phyloP scores from a whole-genome alignment of 345 rosid species.

The Hibiscus tridactylites region DNA sequence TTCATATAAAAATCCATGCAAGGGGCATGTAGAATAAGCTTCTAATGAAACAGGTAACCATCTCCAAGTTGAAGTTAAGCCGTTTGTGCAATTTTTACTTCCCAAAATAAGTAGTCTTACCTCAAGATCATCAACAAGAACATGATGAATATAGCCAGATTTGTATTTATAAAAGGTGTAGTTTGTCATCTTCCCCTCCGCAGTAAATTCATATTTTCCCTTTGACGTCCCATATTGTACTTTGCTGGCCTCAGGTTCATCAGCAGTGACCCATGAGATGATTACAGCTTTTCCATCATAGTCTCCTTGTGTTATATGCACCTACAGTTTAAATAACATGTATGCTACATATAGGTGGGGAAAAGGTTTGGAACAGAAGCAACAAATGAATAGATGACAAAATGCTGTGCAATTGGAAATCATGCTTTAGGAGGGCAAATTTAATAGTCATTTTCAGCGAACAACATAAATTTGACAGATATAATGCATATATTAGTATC shows the following conservation, averaged over 20 bases:
- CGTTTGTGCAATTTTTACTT: neutral
- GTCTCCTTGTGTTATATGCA: constrained; percentile 93
- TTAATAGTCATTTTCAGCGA: neutral
- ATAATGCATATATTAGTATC: constrained; percentile 2
- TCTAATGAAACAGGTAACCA: neutral
- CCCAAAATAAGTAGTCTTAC: constrained; percentile 27
- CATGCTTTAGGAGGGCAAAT: neutral
- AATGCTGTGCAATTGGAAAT: neutral
- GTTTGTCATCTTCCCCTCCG: constrained; percentile 51
- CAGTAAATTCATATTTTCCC: constrained; percentile 42
- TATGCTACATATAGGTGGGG: neutral
- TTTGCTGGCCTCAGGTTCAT: constrained; percentile 49
- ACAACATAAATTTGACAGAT: neutral
- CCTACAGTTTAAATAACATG: constrained; percentile 27
- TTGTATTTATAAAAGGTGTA: constrained; percentile 69
- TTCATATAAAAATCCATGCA: neutral
- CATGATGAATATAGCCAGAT: constrained; percentile 86
- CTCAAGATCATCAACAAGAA: constrained; percentile 70
- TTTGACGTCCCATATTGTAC: constrained; percentile 52
- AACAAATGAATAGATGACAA: neutral
- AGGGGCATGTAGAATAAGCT: neutral
- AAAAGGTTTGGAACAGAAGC: neutral
- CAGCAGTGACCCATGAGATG: constrained; percentile 80
- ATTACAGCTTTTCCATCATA: constrained; percentile 83
- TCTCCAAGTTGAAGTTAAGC: constrained; percentile 4